phyloP scores from a whole-genome alignment of 208 protist genomes.

The Angomonas desouzai region DNA sequence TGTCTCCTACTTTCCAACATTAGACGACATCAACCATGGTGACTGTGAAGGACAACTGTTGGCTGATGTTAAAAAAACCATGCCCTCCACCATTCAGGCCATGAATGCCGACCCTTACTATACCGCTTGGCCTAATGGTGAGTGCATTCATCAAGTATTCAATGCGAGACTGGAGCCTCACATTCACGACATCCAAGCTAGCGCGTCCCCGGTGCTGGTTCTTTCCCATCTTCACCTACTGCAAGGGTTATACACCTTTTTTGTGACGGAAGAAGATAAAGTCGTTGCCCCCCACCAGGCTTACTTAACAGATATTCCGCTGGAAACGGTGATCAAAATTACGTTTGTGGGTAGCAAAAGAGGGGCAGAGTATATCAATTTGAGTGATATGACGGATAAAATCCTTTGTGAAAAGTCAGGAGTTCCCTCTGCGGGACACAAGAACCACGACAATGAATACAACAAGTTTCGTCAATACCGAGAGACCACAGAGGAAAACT shows the following conservation, averaged over 20 bases:
- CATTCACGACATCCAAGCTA: constrained; percentile 90
- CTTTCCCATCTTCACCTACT: constrained; percentile 77
- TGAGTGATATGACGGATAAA: constrained; percentile 47
- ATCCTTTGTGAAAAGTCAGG: constrained; percentile 23
- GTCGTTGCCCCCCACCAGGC: constrained; percentile 74
- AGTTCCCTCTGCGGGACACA: background rate
- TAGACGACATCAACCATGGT: constrained; percentile 85
- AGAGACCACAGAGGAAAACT: background rate
- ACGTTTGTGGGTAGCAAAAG: constrained; percentile 55
- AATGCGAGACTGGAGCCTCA: constrained; percentile 83
- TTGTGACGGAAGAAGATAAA: constrained; percentile 69
- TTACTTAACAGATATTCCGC: constrained; percentile 70
- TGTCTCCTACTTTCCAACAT: constrained; percentile 79
- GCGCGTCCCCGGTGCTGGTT: constrained; percentile 66
- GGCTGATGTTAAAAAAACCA: constrained; percentile 60
- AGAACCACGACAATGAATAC: constrained; percentile 17
- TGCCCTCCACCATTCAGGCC: constrained; percentile 70
- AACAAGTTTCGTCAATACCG: constrained; percentile 10
- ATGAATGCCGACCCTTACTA: constrained; percentile 85
- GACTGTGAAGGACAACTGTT: constrained; percentile 82
- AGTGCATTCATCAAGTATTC: constrained; percentile 87
- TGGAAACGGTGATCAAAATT: constrained; percentile 79
- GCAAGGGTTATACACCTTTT: constrained; percentile 86
- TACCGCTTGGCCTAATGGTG: constrained; percentile 84
- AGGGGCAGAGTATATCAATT: constrained; percentile 62